Percentiles rank a stretch among this genome's conserved stretches.
Evolutionary conservation across 306 rosid species (phyloP).

Genomic region (Casuarina cunninghamiana): DNA sequence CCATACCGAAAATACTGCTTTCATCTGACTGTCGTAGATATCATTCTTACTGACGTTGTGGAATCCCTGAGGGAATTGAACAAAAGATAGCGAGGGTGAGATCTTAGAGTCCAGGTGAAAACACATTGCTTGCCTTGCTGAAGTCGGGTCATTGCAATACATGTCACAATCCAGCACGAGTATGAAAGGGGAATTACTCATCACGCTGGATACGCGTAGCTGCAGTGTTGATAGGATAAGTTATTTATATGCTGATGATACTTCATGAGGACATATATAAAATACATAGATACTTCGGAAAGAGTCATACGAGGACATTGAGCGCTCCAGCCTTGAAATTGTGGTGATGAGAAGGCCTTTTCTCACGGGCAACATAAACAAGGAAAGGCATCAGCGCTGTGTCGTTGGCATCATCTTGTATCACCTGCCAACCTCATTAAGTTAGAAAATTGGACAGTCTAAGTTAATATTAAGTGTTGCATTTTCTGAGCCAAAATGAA

Average conservation of each 20-base stretch:
- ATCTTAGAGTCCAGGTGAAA: constrained; percentile 66
- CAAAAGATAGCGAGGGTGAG: constrained; percentile 61
- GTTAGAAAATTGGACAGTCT: background rate
- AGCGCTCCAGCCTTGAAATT: constrained; percentile 48
- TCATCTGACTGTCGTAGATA: constrained; percentile 56
- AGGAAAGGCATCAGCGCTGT: constrained; percentile 44
- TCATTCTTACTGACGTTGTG: constrained; percentile 50
- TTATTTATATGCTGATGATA: background rate
- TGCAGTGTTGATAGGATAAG: constrained; percentile 31
- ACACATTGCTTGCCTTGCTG: constrained; percentile 66
- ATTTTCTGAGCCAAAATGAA: background rate
- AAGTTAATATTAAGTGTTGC: background rate
- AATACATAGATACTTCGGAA: background rate
- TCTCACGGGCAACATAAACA: constrained; percentile 48
- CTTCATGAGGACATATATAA: background rate
- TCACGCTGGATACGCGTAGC: constrained; percentile 65
- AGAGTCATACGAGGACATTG: constrained; percentile 38
- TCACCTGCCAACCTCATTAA: constrained; percentile 29
- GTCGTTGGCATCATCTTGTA: constrained; percentile 21
- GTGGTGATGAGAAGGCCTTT: constrained; percentile 36
- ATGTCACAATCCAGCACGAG: constrained; percentile 77
- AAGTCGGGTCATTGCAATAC: constrained; percentile 68
- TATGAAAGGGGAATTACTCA: constrained; percentile 68
- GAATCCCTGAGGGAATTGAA: constrained; percentile 69
- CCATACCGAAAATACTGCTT: constrained; percentile 39